Conservation (phyloP, 106 monocot species). For the Xerophyta viscosa region DNA sequence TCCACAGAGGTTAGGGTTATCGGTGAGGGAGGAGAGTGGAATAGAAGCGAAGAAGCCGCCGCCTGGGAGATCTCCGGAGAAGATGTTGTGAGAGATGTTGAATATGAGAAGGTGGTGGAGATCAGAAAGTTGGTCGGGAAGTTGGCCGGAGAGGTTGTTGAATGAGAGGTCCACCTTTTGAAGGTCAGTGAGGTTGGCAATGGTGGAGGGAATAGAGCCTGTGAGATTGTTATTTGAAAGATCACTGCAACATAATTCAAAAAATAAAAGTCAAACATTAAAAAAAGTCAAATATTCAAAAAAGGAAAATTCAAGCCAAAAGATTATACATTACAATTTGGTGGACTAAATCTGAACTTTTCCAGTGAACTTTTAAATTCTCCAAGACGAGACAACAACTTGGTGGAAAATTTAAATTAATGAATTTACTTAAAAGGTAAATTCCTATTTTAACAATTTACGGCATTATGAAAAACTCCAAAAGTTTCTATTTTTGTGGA, state of each 20-base stretch:
- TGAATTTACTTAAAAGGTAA: too few relatives aligned
- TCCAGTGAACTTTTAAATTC: too few relatives aligned
- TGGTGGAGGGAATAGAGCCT: slow-evolving; percentile 53
- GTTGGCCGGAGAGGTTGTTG: slow-evolving; percentile 51
- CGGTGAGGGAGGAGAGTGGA: slow-evolving; percentile 41
- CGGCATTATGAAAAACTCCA: too few relatives aligned
- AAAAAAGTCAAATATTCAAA: too few relatives aligned
- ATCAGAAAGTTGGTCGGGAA: slow-evolving; percentile 65
- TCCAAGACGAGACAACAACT: too few relatives aligned
- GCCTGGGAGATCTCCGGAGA: slow-evolving; percentile 60
- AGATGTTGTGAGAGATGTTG: slow-evolving; percentile 71
- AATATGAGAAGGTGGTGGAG: slow-evolving; percentile 52
- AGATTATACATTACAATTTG: slow-evolving; percentile 54
- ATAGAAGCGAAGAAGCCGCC: slow-evolving; percentile 76
- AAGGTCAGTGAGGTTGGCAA: slow-evolving; percentile 57
- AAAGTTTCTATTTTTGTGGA: too few relatives aligned
- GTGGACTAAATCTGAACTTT: too few relatives aligned
- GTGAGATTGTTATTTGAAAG: slow-evolving; percentile 8
- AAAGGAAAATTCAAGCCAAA: too few relatives aligned
- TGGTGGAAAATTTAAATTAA: too few relatives aligned
- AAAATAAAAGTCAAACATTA: too few relatives aligned
- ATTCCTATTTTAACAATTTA: too few relatives aligned
- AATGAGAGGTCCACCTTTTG: slow-evolving; percentile 49
- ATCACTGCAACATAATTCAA: slow-evolving; percentile 31
- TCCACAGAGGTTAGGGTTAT: slow-evolving; percentile 59